Percentiles rank a stretch among this genome's conserved stretches.
phyloP scores from a whole-genome alignment of 768 basidiomycete genomes.

The Pluteus cervinus region DNA sequence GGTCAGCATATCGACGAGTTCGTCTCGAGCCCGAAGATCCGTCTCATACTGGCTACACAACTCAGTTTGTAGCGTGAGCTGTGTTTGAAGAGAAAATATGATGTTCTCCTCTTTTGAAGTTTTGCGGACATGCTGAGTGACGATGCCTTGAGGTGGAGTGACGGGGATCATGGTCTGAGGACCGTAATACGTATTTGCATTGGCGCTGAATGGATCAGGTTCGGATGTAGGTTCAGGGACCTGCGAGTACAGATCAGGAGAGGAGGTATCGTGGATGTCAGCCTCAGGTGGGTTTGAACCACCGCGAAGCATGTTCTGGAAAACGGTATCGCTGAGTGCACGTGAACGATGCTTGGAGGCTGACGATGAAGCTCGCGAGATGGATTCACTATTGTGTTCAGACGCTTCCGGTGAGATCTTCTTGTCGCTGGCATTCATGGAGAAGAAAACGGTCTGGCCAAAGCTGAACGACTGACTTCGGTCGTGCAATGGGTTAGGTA shows the following conservation, averaged over 20 bases:
- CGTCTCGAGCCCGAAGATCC: slow-evolving; percentile 69
- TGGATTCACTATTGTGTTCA: slow-evolving; percentile 22
- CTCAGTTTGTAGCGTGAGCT: slow-evolving; percentile 70
- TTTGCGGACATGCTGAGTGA: slow-evolving; percentile 41
- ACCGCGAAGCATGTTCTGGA: slow-evolving; percentile 49
- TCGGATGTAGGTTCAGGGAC: slow-evolving; percentile 33
- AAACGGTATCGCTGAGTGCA: slow-evolving; percentile 59
- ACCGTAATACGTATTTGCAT: slow-evolving; percentile 73
- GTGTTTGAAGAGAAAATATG: slow-evolving; percentile 69
- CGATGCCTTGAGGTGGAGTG: slow-evolving; percentile 47
- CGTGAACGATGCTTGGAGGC: slow-evolving; percentile 37
- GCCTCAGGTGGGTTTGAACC: slow-evolving; percentile 41
- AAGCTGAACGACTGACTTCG: slow-evolving; percentile 67
- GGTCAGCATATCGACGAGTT: slow-evolving; percentile 57
- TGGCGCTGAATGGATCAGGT: slow-evolving; percentile 69
- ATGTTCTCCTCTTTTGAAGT: slow-evolving; percentile 67
- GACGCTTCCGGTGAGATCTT: slow-evolving; percentile 21
- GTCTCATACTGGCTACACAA: slow-evolving; percentile 71
- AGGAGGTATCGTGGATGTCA: slow-evolving; percentile 59
- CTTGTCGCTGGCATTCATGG: slow-evolving; percentile 21
- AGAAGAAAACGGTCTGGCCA: slow-evolving; percentile 58
- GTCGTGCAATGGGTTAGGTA: slow-evolving; percentile 36
- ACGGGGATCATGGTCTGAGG: slow-evolving; percentile 68
- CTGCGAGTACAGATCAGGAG: slow-evolving; percentile 38
- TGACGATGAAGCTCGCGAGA: slow-evolving; percentile 20